These are phyloP conservation scores for Setaria viridis DNA, from an alignment of 202 grass and related monocot genomes.

Conservation along the genomic window DNA sequence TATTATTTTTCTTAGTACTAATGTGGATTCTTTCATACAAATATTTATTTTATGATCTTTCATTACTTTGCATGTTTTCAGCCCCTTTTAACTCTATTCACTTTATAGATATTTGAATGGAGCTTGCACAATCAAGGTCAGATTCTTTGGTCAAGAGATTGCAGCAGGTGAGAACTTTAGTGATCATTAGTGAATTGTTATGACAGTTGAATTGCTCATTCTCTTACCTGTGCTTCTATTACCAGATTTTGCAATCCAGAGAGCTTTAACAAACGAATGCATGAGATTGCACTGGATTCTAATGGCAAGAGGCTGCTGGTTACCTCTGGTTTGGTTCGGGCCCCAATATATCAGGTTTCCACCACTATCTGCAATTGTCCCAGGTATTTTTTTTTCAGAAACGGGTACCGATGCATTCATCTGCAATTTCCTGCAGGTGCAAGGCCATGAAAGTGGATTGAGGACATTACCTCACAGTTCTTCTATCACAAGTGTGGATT, in stretches of 20 bases:
- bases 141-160: slow-evolving; percentile 94
- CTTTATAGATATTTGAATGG: slow-evolving; percentile 94
- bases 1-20: neutral
- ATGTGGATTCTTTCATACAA: neutral
- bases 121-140: slow-evolving; percentile 98
- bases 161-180: slow-evolving; percentile 69
- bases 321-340: slow-evolving; percentile 86
- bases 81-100: slow-evolving; percentile 30
- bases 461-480: slow-evolving; percentile 76
- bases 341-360: slow-evolving; percentile 88
- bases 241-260: slow-evolving; percentile 84
- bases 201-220: slow-evolving; percentile 31
- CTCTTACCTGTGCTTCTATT: slow-evolving; percentile 25
- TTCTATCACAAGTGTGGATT: slow-evolving; percentile 83
- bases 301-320: slow-evolving; percentile 83
- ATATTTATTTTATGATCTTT: slow-evolving; percentile 24
- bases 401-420: neutral
- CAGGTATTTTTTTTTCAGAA: slow-evolving; percentile 29
- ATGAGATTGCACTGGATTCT: slow-evolving; percentile 85
- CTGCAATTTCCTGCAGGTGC: slow-evolving; percentile 61
- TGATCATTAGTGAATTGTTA: slow-evolving; percentile 29
- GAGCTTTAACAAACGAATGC: slow-evolving; percentile 75
- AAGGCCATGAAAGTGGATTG: slow-evolving; percentile 72
- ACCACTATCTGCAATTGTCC: neutral
- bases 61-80: slow-evolving; percentile 33